phyloP scores from a whole-genome alignment of 2,329 filamentous ascomycete species.

The Talaromyces sp. region DNA sequence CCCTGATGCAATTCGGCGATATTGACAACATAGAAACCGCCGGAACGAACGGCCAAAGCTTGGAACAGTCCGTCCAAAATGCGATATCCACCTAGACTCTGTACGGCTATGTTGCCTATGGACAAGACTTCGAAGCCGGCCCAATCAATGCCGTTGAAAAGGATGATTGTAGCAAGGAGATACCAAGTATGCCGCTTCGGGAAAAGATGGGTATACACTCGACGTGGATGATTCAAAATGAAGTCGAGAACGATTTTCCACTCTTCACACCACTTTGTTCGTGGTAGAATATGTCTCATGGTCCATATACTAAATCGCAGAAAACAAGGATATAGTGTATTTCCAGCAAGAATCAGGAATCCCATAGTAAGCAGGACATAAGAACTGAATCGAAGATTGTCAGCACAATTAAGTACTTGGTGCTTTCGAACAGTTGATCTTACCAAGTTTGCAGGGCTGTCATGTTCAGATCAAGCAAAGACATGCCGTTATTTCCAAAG shows the following conservation, averaged over 20 bases:
- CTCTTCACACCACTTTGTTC: conserved; percentile 26
- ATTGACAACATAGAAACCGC: conserved; percentile 63
- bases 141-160: conserved; percentile 64
- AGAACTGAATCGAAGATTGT: conserved; percentile 22
- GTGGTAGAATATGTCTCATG: conserved; percentile 33
- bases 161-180: conserved; percentile 58
- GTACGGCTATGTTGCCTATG: conserved; percentile 57
- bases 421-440: neutral
- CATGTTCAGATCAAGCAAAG: conserved; percentile 53
- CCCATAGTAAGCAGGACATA: conserved; percentile 50
- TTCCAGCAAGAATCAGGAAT: conserved; percentile 60
- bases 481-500: conserved; percentile 56
- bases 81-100: conserved; percentile 52
- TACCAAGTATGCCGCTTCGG: conserved; percentile 64
- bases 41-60: conserved; percentile 62
- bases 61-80: conserved; percentile 62
- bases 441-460: conserved; percentile 42
- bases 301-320: conserved; percentile 59
- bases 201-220: conserved; percentile 51
- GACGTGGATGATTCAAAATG: conserved; percentile 34
- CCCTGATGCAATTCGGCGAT: conserved; percentile 57
- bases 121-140: conserved; percentile 64
- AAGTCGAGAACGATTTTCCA: conserved; percentile 35
- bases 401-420: neutral
- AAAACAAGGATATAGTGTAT: conserved; percentile 64